phyloP scores from a whole-genome alignment of 1,139 yeast species.

The Scheffersomyces titani region DNA sequence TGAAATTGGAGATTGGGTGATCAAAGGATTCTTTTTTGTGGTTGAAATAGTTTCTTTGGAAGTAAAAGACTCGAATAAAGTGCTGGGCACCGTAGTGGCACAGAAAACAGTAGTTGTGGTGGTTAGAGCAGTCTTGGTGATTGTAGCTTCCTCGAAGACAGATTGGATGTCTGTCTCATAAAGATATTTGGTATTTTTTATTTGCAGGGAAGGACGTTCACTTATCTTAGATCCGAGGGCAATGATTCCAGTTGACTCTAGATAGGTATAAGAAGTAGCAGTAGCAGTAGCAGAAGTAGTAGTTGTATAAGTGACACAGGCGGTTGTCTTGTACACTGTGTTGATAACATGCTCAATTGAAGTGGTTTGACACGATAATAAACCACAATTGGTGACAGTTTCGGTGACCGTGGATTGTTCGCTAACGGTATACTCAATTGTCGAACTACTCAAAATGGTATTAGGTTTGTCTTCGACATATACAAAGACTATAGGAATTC shows the following conservation, averaged over 20 bases:
- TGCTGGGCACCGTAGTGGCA: slow-evolving; percentile 25
- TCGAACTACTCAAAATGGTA: slow-evolving; percentile 5
- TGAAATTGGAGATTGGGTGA: slow-evolving; percentile 21
- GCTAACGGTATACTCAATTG: slow-evolving; percentile 17
- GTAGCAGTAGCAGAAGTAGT: slow-evolving; percentile 23
- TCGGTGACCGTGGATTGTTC: slow-evolving; percentile 13
- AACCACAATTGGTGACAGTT: slow-evolving; percentile 4
- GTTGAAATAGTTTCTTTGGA: slow-evolving; percentile 18
- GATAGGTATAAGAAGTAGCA: not conserved
- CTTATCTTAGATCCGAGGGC: not conserved
- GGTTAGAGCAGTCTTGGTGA: slow-evolving; percentile 23
- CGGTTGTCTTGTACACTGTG: slow-evolving; percentile 12
- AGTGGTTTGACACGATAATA: not conserved
- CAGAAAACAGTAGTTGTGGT: slow-evolving; percentile 27
- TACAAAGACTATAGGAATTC: slow-evolving; percentile 36
- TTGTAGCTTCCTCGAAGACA: slow-evolving; percentile 4
- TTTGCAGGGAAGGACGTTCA: not conserved
- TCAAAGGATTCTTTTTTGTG: slow-evolving; percentile 29
- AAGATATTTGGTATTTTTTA: slow-evolving; percentile 10
- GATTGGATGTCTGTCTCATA: slow-evolving; percentile 7
- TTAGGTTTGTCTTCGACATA: slow-evolving; percentile 19
- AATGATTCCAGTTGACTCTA: not conserved
- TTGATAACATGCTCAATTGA: not conserved
- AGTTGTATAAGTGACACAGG: slow-evolving; percentile 11
- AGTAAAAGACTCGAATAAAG: slow-evolving; percentile 19